Evolutionary conservation across 2,329 filamentous ascomycete species (phyloP), one percentile per base, ranked within the genome.

Genomic region (Magnaporthiopsis poae): DNA sequence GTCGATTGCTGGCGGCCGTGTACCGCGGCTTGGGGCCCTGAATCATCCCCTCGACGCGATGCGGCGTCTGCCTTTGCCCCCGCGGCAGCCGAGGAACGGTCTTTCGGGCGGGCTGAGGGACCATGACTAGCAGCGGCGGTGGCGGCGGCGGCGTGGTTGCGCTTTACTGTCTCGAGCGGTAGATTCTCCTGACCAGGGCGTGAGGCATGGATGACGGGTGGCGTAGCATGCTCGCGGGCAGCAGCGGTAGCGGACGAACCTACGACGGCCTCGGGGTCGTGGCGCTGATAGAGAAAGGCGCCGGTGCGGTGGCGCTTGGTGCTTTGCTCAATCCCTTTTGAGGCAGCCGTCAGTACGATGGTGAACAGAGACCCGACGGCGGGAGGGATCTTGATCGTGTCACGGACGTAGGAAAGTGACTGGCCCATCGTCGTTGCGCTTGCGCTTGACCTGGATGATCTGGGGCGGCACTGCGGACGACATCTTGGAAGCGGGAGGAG

Each of bases 391-490:
- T 25, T 36, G 64, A 65, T 67, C 60, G 52, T 29, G 63, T 65
- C 64, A 76, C 81, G 69, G 72, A 86, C 84, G 80, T 62, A 87
- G 79, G 70, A 84, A 85, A 65, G 83, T 80, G 64, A 86, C 81
- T 3, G 84, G 82, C 15, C 78, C 76, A 46, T 81, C 79, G 67
- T 84, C 82, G 64, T 80, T 81, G 60, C 83, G 81, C 76, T 87
- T 87, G 72, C 85, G 84, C 79, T 87, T 87, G 70, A 87, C 82
- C 67, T 83, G 82, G 74, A 87, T 87, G 63, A 84, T 76, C 68
- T 85, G 81, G 33, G 84, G 84, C 31, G 84, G 85, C 4, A 85
- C 76, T 46, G 39, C 39, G 39, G 39, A 46, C 63, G 84, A 84
- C 84, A 86, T 86, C 64, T 35, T 63, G 60, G 31, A 31, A 27